phyloP scores from a whole-genome alignment of 257 asterid genomes.

The Scutellaria minor region DNA sequence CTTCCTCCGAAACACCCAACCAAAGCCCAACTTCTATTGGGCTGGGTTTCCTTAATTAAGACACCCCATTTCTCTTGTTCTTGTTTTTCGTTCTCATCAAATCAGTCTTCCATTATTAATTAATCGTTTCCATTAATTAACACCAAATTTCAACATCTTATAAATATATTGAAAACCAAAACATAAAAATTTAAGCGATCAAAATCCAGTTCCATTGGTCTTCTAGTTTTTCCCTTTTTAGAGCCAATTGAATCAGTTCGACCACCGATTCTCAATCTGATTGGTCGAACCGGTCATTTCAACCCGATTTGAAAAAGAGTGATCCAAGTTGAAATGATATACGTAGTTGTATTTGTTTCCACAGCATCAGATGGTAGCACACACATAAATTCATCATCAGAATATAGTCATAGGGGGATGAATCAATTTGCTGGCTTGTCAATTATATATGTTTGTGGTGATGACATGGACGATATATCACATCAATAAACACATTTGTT shows the following conservation, averaged over 20 bases:
- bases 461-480: constrained; percentile 43
- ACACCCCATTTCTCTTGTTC: constrained; percentile 38
- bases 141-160: no score
- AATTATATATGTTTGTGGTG: constrained; percentile 39
- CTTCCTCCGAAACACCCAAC: not conserved
- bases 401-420: constrained; percentile 55
- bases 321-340: no score
- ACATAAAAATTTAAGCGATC: no score
- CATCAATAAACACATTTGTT: constrained; percentile 26
- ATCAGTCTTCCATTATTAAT: no score
- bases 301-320: no score
- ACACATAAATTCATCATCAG: not conserved
- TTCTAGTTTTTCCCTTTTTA: no score
- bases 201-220: no score
- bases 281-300: no score
- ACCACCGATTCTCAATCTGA: no score
- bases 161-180: no score
- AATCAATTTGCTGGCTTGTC: constrained; percentile 53
- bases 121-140: no score
- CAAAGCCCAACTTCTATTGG: not conserved
- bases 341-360: not conserved
- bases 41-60: constrained; percentile 49
- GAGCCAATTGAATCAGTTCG: no score
- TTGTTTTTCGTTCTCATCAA: constrained; percentile 7
- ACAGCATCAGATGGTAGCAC: not conserved